Conservation (phyloP, 73 alveolate genomes). For the Tetrahymena borealis region DNA sequence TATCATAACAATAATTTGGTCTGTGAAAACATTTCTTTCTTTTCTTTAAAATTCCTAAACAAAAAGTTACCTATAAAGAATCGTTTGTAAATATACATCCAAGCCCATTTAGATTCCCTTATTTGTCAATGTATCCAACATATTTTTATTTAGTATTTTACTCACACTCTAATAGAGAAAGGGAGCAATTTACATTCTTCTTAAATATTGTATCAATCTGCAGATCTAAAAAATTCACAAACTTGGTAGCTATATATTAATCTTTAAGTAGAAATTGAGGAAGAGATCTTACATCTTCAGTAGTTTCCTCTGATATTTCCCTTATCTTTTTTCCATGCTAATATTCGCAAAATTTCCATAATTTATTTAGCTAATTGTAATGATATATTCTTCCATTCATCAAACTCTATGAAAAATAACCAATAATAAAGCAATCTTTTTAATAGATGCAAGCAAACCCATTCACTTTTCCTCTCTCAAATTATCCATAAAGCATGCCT, state of each 20-base stretch:
- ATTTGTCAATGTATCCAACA: not conserved
- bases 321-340: not conserved
- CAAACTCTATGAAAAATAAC: not conserved
- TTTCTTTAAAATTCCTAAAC: too few relatives aligned
- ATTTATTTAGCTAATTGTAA: not conserved
- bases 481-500: not conserved
- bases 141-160: not conserved
- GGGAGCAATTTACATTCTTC: not conserved
- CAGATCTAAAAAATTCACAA: not conserved
- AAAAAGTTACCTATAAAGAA: not conserved
- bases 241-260: not conserved
- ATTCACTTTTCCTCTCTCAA: not conserved
- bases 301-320: not conserved
- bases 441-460: not conserved
- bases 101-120: not conserved
- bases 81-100: not conserved
- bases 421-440: not conserved
- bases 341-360: not conserved
- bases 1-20: too few relatives aligned
- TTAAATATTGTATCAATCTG: not conserved
- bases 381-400: not conserved
- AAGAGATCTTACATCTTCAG: not conserved
- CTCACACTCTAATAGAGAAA: not conserved
- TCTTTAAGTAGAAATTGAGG: not conserved
- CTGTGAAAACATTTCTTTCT: too few relatives aligned